A percentile compares a stretch with the other conserved stretches of the same genome.
phyloP scores from a whole-genome alignment of 1,139 yeast species.

The Geotrichum klebahnii region DNA sequence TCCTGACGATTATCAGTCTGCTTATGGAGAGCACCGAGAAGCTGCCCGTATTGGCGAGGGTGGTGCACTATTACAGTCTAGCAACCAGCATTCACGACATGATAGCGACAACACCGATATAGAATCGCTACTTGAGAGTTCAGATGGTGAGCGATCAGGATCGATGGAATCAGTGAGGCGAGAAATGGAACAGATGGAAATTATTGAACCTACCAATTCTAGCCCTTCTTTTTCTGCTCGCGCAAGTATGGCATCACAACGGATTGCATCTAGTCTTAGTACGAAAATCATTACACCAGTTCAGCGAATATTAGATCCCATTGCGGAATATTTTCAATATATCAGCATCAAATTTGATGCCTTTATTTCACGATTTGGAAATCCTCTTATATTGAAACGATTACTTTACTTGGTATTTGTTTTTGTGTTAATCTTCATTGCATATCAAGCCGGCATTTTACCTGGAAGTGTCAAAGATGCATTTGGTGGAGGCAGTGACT shows the following conservation, averaged over 20 bases:
- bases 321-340: constrained; percentile 54
- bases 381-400: constrained; percentile 79
- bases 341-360: constrained; percentile 51
- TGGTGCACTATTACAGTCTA: neutral
- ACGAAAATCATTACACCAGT: constrained; percentile 52
- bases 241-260: constrained; percentile 31
- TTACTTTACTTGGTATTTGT: constrained; percentile 65
- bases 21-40: constrained; percentile 5
- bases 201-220: constrained; percentile 38
- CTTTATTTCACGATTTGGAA: constrained; percentile 62
- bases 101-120: constrained; percentile 4
- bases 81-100: neutral
- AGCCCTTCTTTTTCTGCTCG: constrained; percentile 26
- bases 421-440: constrained; percentile 52
- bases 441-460: constrained; percentile 54
- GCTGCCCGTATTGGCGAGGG: constrained; percentile 4
- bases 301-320: constrained; percentile 56
- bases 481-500: constrained; percentile 47
- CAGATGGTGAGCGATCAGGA: constrained; percentile 20
- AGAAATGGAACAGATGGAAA: constrained; percentile 44
- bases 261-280: constrained; percentile 42
- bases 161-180: constrained; percentile 23
- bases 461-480: constrained; percentile 36
- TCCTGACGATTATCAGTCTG: constrained; percentile 1
- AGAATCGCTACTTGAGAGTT: constrained; percentile 14